Percentiles rank a stretch among this genome's conserved stretches.
These are phyloP conservation scores for Didymella exigua DNA, from an alignment of 2,329 filamentous ascomycete genomes.

Conservation along the genomic window DNA sequence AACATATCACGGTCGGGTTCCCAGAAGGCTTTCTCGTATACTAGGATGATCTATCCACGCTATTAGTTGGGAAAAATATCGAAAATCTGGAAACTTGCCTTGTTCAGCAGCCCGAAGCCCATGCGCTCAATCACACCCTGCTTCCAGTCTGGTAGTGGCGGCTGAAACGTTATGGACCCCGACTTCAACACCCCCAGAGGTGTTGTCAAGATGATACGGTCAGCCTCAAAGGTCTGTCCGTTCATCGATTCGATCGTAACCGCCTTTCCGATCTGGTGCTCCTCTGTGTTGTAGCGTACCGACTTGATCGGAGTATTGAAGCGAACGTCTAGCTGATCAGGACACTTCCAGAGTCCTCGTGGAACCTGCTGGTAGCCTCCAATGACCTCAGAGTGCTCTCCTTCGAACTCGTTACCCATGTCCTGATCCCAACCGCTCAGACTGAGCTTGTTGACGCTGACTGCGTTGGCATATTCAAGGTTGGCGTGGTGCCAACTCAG, in stretches of 20 bases:
- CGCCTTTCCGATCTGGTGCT: slow-evolving; percentile 27
- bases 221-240: slow-evolving; percentile 78
- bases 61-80: slow-evolving; percentile 12
- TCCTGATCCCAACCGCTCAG: slow-evolving; percentile 95
- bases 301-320: slow-evolving; percentile 74
- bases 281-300: slow-evolving; percentile 64
- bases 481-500: slow-evolving; percentile 99
- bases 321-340: slow-evolving; percentile 75
- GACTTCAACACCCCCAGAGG: slow-evolving; percentile 91
- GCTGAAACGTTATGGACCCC: slow-evolving; percentile 82
- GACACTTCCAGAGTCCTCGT: slow-evolving; percentile 80
- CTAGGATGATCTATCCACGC: slow-evolving; percentile 68
- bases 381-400: slow-evolving; percentile 88
- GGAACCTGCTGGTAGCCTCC: slow-evolving; percentile 94
- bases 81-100: slow-evolving; percentile 55
- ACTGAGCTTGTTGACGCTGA: slow-evolving; percentile 83
- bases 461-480: slow-evolving; percentile 95
- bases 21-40: slow-evolving; percentile 92
- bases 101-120: slow-evolving; percentile 93
- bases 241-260: slow-evolving; percentile 69
- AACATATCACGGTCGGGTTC: slow-evolving; percentile 90
- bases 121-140: slow-evolving; percentile 77
- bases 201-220: slow-evolving; percentile 87
- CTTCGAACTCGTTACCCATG: slow-evolving; percentile 96
- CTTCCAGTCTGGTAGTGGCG: slow-evolving; percentile 88